Percentiles rank a stretch among this genome's conserved stretches.
phyloP scores from a whole-genome alignment of 1,284 basidiomycete genomes.

The Microbotryum intermedium region DNA sequence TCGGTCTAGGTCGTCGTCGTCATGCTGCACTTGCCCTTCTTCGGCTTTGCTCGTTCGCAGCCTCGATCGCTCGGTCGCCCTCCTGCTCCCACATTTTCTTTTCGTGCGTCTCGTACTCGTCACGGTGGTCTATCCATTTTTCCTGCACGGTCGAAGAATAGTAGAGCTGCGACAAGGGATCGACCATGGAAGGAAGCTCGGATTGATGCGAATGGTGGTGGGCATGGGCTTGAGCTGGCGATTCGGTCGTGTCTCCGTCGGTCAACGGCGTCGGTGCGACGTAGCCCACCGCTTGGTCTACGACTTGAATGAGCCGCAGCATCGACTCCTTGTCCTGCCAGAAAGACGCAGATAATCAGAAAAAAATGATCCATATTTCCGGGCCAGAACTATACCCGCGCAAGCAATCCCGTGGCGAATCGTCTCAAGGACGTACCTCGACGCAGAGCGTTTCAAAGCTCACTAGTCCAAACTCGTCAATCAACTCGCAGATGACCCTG shows the following conservation, averaged over 20 bases:
- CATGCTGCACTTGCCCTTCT: constrained; percentile 1
- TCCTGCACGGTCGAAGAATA: constrained; percentile 50
- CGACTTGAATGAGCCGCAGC: constrained; percentile 67
- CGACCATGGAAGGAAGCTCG: constrained; percentile 58
- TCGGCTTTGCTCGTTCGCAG: constrained; percentile 14
- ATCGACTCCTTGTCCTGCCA: constrained; percentile 80
- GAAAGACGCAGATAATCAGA: not conserved
- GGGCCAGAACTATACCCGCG: not conserved
- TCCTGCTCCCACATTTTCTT: constrained; percentile 45
- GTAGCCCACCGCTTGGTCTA: constrained; percentile 85
- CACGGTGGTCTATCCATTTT: constrained; percentile 30
- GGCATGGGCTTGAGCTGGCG: constrained; percentile 11
- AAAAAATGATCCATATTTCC: constrained; percentile 1
- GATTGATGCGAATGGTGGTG: constrained; percentile 54
- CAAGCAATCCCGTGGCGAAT: not conserved
- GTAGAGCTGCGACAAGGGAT: constrained; percentile 47
- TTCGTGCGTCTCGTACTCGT: constrained; percentile 66
- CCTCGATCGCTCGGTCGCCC: constrained; percentile 34
- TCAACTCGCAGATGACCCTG: constrained; percentile 76
- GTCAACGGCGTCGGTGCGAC: constrained; percentile 56
- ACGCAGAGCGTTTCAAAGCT: constrained; percentile 95
- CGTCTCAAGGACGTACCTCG: constrained; percentile 52
- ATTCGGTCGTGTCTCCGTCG: not conserved
- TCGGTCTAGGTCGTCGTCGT: too few species aligned
- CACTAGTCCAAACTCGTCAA: constrained; percentile 91